A percentile compares a stretch with the other conserved stretches of the same genome.
These are phyloP conservation scores for Fusarium pseudocircinatum DNA, from an alignment of 2,329 filamentous ascomycete genomes.

Conservation along the genomic window DNA sequence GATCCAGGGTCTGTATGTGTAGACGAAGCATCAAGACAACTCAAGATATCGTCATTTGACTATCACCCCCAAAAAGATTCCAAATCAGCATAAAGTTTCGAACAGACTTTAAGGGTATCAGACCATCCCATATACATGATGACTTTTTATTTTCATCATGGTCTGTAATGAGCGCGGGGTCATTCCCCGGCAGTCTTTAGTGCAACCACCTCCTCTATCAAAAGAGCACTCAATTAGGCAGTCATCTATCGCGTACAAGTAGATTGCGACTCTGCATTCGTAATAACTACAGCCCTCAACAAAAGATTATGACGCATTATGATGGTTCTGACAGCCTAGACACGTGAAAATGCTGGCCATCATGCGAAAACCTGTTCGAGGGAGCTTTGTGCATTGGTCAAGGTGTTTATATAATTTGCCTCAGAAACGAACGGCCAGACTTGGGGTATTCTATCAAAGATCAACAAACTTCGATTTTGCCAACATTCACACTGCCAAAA, in stretches of 20 bases:
- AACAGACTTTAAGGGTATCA: too few relatives aligned
- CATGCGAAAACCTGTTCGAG: background rate
- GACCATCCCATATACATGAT: accelerated
- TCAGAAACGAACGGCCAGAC: background rate
- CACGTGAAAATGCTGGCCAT: background rate
- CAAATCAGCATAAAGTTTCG: background rate
- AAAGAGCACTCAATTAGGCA: too few relatives aligned
- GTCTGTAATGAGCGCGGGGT: accelerated
- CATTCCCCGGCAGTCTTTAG: background rate
- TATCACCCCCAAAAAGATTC: background rate
- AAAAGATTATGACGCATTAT: background rate
- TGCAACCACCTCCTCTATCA: background rate
- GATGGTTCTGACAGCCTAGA: background rate
- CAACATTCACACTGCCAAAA: background rate
- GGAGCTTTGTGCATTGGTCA: too few relatives aligned
- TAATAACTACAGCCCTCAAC: too few relatives aligned
- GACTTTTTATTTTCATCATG: background rate
- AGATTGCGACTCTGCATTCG: background rate
- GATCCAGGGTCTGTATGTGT: background rate
- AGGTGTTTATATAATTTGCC: background rate
- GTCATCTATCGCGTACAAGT: background rate
- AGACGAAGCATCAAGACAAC: too few relatives aligned
- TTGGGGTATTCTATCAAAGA: background rate
- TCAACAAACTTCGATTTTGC: background rate
- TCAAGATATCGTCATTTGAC: background rate